Base-by-base conservation (phyloP, 2,329 filamentous ascomycete species). In the Clarireedia monteithiana region DNA sequence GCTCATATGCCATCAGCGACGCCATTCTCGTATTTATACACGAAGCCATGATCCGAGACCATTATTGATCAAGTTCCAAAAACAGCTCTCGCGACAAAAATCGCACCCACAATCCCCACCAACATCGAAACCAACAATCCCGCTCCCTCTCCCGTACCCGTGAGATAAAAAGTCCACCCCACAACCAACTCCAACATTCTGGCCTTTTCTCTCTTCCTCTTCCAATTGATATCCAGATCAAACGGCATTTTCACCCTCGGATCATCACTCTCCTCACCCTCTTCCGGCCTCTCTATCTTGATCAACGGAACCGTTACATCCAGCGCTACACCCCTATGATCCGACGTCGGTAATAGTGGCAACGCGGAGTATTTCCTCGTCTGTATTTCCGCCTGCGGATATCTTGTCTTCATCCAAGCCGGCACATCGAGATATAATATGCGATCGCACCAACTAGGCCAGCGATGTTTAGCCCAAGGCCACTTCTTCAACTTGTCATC, bases 381-480 rank as follows among this genome's bases (percentile, higher is more conserved):
- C 24, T 74, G 71, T n/a, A 89, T 77, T 6, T 75, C 68, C 38
- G 83, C 72, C 36, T 66, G 64, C 9, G 63, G 64, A 4, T 54
- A 60, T 53, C 48, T 66, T 4, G 69, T 65, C 45, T 70, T 70
- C 40, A 76, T 67, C 78, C 80, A 84, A 23, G 70, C 70, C 20
- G 80, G 82, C 23, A 79, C 72, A 51, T 86, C 81, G 3, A 92
- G 75, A 70, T 84, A 97, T 20, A 97, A 75, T 20, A 97, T 85
- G 3, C 94, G 83, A 71, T 97, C 94, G 66, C 91, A 96, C 94
- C 92, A 97, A 66, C 86, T 85, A 1, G 94, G 91, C 79, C 89
- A 95, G 47, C 94, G 84, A 69, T 95, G 88, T 56, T 77, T 75
- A 6, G 91, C 88, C 81, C 91, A 96, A 34, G 76, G 73, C 85